Percentiles rank a stretch among this genome's conserved stretches.
These are phyloP conservation scores for Chytridiales sp. DNA, from an alignment of 371 early-diverging fungal species.

Conservation along the genomic window DNA sequence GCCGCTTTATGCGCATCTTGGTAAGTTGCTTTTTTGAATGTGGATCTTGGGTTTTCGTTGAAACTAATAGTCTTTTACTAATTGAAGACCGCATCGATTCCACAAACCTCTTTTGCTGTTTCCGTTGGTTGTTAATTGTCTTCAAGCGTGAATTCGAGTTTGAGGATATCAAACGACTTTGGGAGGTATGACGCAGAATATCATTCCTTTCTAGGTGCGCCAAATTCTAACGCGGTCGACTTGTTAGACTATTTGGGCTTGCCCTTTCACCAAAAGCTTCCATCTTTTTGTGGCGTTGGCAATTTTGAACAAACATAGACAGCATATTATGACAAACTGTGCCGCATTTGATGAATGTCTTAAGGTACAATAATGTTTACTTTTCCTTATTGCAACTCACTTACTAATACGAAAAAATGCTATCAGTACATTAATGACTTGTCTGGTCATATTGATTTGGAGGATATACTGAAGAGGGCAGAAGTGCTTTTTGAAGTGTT, in stretches of 20 bases:
- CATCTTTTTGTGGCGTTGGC: slow-evolving; percentile 88
- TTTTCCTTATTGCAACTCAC: neutral
- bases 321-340: slow-evolving; percentile 71
- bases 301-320: slow-evolving; percentile 77
- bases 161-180: slow-evolving; percentile 72
- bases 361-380: slow-evolving; percentile 53
- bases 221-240: too few relatives aligned
- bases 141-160: slow-evolving; percentile 94
- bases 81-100: slow-evolving; percentile 66
- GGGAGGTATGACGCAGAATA: slow-evolving; percentile 69
- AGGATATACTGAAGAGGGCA: slow-evolving; percentile 73
- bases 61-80: slow-evolving; percentile 4
- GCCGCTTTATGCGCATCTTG: slow-evolving; percentile 69
- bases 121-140: slow-evolving; percentile 93
- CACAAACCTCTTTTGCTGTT: slow-evolving; percentile 86
- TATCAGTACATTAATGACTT: slow-evolving; percentile 83
- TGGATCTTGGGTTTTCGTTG: neutral
- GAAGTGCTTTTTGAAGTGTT: slow-evolving; percentile 78
- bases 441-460: slow-evolving; percentile 70
- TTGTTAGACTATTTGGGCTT: slow-evolving; percentile 80
- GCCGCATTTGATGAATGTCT: slow-evolving; percentile 85
- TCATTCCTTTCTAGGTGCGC: too few relatives aligned
- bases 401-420: neutral
- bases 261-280: slow-evolving; percentile 74
- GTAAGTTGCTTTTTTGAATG: slow-evolving; percentile 32